Evolutionary conservation across 805 yeast species (phyloP).

Genomic region (Yamadazyma phyllophila): DNA sequence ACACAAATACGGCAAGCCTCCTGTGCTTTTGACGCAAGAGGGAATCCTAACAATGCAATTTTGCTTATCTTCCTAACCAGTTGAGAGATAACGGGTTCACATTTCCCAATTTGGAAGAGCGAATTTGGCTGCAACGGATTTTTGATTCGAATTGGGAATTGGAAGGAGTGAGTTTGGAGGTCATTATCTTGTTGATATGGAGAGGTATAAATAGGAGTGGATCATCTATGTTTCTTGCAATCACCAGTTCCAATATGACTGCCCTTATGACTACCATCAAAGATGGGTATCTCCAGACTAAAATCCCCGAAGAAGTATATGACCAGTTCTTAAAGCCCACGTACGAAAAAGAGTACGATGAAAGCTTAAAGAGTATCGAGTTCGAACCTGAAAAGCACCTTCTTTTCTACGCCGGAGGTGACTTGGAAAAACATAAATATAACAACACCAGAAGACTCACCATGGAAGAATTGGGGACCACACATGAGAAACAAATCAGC

Average conservation of each 20-base stretch:
- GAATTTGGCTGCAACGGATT: conserved; percentile 3
- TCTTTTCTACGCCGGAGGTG: conserved; percentile 20
- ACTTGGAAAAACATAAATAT: conserved; percentile 14
- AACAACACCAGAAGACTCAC: conserved; percentile 31
- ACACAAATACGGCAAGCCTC: no score
- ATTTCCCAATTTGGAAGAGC: conserved; percentile 8
- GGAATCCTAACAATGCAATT: neutral
- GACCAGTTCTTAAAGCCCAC: conserved; percentile 30
- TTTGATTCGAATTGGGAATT: conserved; percentile 4
- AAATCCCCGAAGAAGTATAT: conserved; percentile 31
- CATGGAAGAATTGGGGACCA: conserved; percentile 50
- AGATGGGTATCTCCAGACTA: conserved; percentile 27
- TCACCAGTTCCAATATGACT: no score
- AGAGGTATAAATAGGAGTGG: no score
- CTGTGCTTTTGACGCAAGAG: no score
- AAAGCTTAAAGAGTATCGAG: conserved; percentile 3
- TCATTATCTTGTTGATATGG: no score
- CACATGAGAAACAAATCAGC: conserved; percentile 47
- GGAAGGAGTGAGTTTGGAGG: neutral
- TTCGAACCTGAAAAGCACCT: conserved; percentile 38
- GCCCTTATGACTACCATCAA: conserved; percentile 24
- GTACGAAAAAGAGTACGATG: conserved; percentile 15
- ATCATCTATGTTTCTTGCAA: no score
- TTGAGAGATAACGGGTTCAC: conserved; percentile 8
- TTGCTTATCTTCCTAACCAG: neutral